Base-by-base conservation (phyloP, 106 monocot genomes). In the Cymbidium sinense region DNA sequence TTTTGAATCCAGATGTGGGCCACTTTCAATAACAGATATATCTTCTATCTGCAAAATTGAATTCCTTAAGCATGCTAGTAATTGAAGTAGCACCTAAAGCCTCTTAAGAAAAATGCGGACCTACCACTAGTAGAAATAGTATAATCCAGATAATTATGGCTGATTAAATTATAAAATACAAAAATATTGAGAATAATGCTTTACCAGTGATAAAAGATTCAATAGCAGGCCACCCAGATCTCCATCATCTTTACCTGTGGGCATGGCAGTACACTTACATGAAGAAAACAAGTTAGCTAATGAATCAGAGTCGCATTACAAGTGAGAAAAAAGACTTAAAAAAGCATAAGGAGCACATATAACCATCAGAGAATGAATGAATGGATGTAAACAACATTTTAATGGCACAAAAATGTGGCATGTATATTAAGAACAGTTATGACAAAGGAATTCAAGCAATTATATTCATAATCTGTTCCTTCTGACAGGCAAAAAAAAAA, bases 1-100 rank as follows among this genome's bases (percentile, higher is more conserved):
- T 29, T 79, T 89, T 58, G 79, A 50, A 28, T 85, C 87, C 50
- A 87, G 75, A 81, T 93, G 89, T 19, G 92, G 92, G 44, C 92
- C 92, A 80, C 89, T 93, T 87, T 89, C 92, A 70, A 93, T 78
- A 52, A 89, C n/a, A 33, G 85, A 81, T 35, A 89, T 85, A 78
- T 89, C 92, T 73, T 93, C 78, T 72, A 93, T 84, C 92, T 93
- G 82, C 77, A 50, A 11, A 34, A 21, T 28, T 72, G 11, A 39
- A 37, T 47, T 25, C 3, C 27, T 44, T 74, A 12, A 74, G 37
- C 44, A 43, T 0, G 44, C 47, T 13, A 47, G 43, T 25, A 47
- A 15, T 8, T 5, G n/a, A 72, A 15, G 33, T 34, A 31, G 18
- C 10, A 69, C 33, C 69, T 33, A 13, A 4, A 15, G 47, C 13